phyloP scores from a whole-genome alignment of 345 rosid species.

The Atalantia buxifolia region DNA sequence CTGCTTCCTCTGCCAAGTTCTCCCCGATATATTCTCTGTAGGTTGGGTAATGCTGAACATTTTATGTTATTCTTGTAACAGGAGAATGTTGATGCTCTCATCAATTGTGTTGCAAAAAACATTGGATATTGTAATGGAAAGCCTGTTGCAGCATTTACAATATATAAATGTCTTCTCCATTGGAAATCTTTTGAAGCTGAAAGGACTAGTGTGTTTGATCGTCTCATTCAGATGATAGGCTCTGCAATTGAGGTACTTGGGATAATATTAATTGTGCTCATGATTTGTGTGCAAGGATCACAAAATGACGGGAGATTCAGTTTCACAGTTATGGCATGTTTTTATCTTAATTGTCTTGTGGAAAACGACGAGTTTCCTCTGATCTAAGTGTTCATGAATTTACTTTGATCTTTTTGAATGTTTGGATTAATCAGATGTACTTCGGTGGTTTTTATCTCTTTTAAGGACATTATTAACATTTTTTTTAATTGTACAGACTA shows the following conservation, averaged over 20 bases:
- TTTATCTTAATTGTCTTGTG: neutral
- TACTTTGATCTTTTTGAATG: neutral
- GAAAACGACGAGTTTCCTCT: neutral
- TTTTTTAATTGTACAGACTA: neutral
- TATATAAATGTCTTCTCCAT: constrained; percentile 90
- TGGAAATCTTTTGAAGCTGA: constrained; percentile 99
- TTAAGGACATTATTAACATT: neutral
- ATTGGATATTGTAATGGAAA: constrained; percentile 84
- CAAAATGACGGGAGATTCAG: neutral
- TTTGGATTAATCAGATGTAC: neutral
- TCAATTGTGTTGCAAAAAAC: constrained; percentile 64
- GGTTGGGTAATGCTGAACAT: constrained; percentile 12
- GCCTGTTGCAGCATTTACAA: constrained; percentile 92
- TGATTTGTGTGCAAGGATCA: neutral
- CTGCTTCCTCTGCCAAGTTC: constrained; percentile 11
- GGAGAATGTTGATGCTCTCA: constrained; percentile 91
- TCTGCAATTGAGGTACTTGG: constrained; percentile 84
- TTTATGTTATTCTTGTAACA: constrained; percentile 34
- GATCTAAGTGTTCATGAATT: neutral
- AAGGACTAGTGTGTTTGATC: constrained; percentile 90
- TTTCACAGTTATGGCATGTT: neutral
- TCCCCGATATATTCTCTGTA: constrained; percentile 12
- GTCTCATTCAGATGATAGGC: constrained; percentile 98
- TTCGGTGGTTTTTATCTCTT: neutral
- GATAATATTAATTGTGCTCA: constrained; percentile 3